These are phyloP conservation scores for Vitis hybrid DNA, from an alignment of 177 flowering plant species.

Conservation along the genomic window DNA sequence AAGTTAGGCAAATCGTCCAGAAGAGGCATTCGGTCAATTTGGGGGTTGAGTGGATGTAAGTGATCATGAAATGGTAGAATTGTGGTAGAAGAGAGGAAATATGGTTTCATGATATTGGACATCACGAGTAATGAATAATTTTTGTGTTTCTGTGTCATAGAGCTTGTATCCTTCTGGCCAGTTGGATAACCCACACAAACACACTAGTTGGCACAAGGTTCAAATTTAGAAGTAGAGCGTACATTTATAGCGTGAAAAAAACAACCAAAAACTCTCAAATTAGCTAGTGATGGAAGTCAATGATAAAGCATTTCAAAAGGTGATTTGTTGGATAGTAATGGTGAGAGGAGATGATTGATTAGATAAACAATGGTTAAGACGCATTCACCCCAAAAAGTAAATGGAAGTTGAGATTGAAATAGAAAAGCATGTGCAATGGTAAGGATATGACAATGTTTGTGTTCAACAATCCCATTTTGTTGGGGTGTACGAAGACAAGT, in stretches of 20 bases:
- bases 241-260: not conserved
- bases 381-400: conserved; percentile 10
- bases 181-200: conserved; percentile 2
- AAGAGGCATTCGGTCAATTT: too few species aligned
- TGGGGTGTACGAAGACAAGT: conserved; percentile 10
- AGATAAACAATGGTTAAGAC: conserved; percentile 3
- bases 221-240: not conserved
- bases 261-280: not conserved
- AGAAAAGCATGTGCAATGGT: not conserved
- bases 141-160: not conserved
- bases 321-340: not conserved
- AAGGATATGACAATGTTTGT: conserved; percentile 9
- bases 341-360: not conserved
- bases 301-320: not conserved
- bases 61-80: too few species aligned
- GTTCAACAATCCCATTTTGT: conserved; percentile 8
- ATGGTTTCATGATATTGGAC: conserved; percentile 4
- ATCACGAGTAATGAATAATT: conserved; percentile 10
- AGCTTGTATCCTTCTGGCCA: conserved; percentile 4
- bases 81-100: not conserved
- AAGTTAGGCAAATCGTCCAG: too few species aligned
- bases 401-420: conserved; percentile 2
- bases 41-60: too few species aligned
- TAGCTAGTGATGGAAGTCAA: conserved; percentile 5
- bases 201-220: not conserved